Base-by-base conservation (phyloP, 2,329 filamentous ascomycete genomes). In the Aureobasidium leucospermi region DNA sequence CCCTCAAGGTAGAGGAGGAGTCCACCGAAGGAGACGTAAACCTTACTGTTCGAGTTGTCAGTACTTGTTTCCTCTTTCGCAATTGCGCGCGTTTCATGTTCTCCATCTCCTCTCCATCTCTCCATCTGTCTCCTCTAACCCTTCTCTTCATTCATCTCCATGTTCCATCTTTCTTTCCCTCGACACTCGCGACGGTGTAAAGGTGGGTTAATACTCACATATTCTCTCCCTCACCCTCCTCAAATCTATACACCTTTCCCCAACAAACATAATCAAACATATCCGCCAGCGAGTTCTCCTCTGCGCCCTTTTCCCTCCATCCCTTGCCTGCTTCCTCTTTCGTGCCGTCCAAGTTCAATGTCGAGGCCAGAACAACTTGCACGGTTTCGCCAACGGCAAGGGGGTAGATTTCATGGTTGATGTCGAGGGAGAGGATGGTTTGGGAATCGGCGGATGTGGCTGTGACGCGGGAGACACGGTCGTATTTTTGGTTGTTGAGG, bases 391-490 rank as follows among this genome's bases (percentile, higher is more conserved):
- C 88, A 8, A 85, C 77, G 41, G 78, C 73, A 67, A 89, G 84
- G 2, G 89, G 89, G 75, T 94, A 96, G 7, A 99, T 84, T 76
- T 99, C 93, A 60, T 85, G 88, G 79, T 97, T 96, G 76, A 97
- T 85, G 76, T 99, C 94, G 62, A 99, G 88, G 6, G 85, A 86
- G 78, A 97, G 86, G 64, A 84, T 81, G 32, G 88, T 89, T 64
- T 84, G 80, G 67, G 82, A 83, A 76, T 96, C 90, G 66, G 82
- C 80, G 28, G 88, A 93, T 55, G 82, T 88, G 70, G 85, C 91
- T 59, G 79, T 84, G 70, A 97, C 84, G 67, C 94, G 93, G 59
- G 90, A 88, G 29, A 96, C 93, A 65, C 93, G 90, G 78, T 97
- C 94, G 76, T 99, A 99, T 77, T 96, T 96, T 69, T 86, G 83